Percentiles rank a stretch among this genome's conserved stretches.
These are phyloP conservation scores for Penicillium janthinellum DNA, from an alignment of 2,329 filamentous ascomycete genomes.

Conservation along the genomic window DNA sequence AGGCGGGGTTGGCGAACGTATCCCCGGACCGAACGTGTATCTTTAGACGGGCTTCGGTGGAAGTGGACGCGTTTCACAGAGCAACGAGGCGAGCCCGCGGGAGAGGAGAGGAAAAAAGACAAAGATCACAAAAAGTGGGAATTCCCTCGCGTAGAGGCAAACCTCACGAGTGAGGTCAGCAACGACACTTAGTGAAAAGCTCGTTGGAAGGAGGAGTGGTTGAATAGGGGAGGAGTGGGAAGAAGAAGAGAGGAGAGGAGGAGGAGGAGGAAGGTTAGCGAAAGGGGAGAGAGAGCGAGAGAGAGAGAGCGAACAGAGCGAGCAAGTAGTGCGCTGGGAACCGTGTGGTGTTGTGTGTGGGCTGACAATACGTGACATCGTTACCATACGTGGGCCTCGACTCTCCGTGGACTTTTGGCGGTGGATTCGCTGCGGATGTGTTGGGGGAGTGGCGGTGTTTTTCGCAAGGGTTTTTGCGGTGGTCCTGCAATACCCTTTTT, in stretches of 20 bases:
- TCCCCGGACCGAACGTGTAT: slow-evolving; percentile 8
- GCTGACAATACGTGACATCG: slow-evolving; percentile 2
- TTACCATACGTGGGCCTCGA: slow-evolving; percentile 8
- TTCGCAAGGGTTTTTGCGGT: background rate
- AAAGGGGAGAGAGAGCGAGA: slow-evolving; percentile 24
- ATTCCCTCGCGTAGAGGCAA: slow-evolving; percentile 33
- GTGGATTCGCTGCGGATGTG: background rate
- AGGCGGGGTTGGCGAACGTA: background rate
- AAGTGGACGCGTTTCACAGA: background rate
- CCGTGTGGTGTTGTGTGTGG: background rate
- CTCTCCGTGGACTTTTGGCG: background rate
- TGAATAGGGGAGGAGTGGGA: slow-evolving; percentile 24
- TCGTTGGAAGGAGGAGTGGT: slow-evolving; percentile 39
- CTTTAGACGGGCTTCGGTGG: slow-evolving; percentile 7
- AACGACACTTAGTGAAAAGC: slow-evolving; percentile 58
- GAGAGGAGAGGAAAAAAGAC: slow-evolving; percentile 1
- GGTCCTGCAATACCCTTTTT: background rate
- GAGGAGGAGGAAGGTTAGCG: slow-evolving; percentile 18
- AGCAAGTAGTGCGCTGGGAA: slow-evolving; percentile 26
- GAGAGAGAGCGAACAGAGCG: slow-evolving; percentile 46
- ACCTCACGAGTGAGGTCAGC: slow-evolving; percentile 30
- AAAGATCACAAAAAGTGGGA: slow-evolving; percentile 9
- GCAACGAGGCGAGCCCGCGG: background rate
- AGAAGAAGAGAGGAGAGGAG: slow-evolving; percentile 18
- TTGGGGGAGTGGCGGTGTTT: background rate